phyloP scores from a whole-genome alignment of 768 basidiomycete species.

The Cystobasidium onofrii region DNA sequence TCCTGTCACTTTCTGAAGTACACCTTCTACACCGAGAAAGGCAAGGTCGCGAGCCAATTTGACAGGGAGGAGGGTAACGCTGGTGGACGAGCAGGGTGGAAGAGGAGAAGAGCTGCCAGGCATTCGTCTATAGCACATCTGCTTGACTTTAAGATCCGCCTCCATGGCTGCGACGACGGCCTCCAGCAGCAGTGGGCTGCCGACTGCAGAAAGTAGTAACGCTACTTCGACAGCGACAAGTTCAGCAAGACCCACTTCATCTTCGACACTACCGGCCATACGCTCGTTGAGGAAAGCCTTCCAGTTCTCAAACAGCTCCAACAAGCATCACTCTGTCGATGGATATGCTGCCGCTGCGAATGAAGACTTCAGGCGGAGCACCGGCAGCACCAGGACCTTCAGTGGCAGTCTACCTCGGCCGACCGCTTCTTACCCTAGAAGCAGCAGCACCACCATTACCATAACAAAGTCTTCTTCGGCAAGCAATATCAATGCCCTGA shows the following conservation, averaged over 20 bases:
- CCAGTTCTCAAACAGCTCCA: conserved; percentile 16
- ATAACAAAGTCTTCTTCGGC: not conserved
- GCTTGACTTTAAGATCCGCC: too few relatives aligned
- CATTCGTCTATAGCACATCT: too few relatives aligned
- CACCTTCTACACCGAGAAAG: too few relatives aligned
- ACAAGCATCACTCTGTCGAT: not conserved
- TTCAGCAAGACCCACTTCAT: not conserved
- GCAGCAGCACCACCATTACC: not conserved
- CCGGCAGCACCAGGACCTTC: not conserved
- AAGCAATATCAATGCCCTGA: not conserved
- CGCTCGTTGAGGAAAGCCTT: conserved; percentile 12
- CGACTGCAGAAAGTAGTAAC: too few relatives aligned
- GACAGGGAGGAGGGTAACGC: too few relatives aligned
- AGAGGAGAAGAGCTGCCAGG: too few relatives aligned
- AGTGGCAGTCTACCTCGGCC: not conserved
- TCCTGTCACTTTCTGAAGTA: too few relatives aligned
- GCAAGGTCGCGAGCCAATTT: too few relatives aligned
- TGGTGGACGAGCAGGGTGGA: too few relatives aligned
- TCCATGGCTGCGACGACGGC: not conserved
- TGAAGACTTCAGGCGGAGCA: not conserved
- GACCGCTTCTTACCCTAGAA: not conserved
- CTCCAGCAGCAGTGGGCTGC: too few relatives aligned
- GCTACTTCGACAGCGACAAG: not conserved
- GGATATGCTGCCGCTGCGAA: not conserved
- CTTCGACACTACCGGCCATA: conserved; percentile 19